Base-by-base conservation (phyloP, 2,329 filamentous ascomycete genomes). In the Epichloe festucae region DNA sequence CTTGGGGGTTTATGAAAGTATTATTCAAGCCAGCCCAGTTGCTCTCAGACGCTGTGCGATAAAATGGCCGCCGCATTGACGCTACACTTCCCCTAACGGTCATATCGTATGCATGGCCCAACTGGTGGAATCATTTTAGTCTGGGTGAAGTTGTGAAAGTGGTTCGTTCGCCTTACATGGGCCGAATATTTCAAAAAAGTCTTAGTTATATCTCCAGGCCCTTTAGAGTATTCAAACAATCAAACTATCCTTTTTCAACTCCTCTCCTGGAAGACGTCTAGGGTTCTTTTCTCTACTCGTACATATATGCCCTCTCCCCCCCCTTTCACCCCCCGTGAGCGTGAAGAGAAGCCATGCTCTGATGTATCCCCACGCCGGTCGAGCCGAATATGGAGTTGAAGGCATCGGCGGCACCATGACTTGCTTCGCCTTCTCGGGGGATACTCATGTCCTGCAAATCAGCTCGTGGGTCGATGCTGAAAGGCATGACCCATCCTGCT, bases 401-500 rank as follows among this genome's bases (percentile, higher is more conserved):
- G 10, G 67, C 66, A 54, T 79, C 77, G 27, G 75, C 8, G 27
- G 19, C 27, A 38, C 41, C 36, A 40, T 19, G 14, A 34, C n/a
- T 11, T 4, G 14, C 19, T 12, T 42, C 65, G 38, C 68, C 68
- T 23, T 64, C 63, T 55, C 75, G 61, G 7, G 65, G 67, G 31
- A 71, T 60, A 19, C 65, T 66, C 49, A 73, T 56, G 39, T 78
- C 76, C 50, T 76, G 75, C 6, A 70, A 69, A 42, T 79, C 67
- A 52, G 81, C 78, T 0, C 86, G 82, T 19, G 89, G 87, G 53
- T 93, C 87, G 68, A 95, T 81, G 63, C 95, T 94, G 68, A 95
- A 95, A 1, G 90, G 89, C 73, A 95, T 82, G 66, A 94, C 95
- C 87, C 90, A 97, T 5, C 86, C 87, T 49, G 83, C 84, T 48